These are phyloP conservation scores for Gossypium stocksii DNA, from an alignment of 345 rosid genomes.

Conservation along the genomic window DNA sequence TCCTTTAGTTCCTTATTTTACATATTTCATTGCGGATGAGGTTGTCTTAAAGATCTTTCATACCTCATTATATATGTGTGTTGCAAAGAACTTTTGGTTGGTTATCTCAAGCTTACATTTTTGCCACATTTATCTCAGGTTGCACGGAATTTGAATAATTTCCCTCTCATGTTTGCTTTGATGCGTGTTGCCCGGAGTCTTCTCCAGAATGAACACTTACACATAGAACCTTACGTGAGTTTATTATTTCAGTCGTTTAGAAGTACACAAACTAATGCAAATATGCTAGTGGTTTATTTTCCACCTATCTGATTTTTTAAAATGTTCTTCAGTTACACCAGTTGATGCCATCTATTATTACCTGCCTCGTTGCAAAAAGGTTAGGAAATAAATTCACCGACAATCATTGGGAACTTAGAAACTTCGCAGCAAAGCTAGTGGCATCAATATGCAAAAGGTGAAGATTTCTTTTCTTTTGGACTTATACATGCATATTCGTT, in stretches of 20 bases:
- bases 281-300: slow-evolving; percentile 4
- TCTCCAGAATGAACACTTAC: slow-evolving; percentile 70
- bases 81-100: neutral
- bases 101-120: slow-evolving; percentile 14
- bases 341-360: slow-evolving; percentile 66
- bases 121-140: slow-evolving; percentile 42
- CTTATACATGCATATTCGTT: neutral
- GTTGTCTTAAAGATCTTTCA: slow-evolving; percentile 27
- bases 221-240: slow-evolving; percentile 88
- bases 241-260: neutral
- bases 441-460: slow-evolving; percentile 77
- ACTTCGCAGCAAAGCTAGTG: slow-evolving; percentile 59
- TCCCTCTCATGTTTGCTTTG: slow-evolving; percentile 52
- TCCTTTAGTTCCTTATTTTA: slow-evolving; percentile 67
- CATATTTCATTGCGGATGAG: slow-evolving; percentile 67
- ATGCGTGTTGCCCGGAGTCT: slow-evolving; percentile 70
- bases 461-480: slow-evolving; percentile 1
- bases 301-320: slow-evolving; percentile 1
- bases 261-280: neutral
- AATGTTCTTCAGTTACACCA: slow-evolving; percentile 69
- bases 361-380: slow-evolving; percentile 72
- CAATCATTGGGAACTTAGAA: slow-evolving; percentile 80
- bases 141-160: slow-evolving; percentile 48
- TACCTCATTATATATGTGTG: neutral
- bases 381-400: slow-evolving; percentile 61